Evolutionary conservation across 2,329 filamentous ascomycete species (phyloP).

Genomic region (Hortaea werneckii): DNA sequence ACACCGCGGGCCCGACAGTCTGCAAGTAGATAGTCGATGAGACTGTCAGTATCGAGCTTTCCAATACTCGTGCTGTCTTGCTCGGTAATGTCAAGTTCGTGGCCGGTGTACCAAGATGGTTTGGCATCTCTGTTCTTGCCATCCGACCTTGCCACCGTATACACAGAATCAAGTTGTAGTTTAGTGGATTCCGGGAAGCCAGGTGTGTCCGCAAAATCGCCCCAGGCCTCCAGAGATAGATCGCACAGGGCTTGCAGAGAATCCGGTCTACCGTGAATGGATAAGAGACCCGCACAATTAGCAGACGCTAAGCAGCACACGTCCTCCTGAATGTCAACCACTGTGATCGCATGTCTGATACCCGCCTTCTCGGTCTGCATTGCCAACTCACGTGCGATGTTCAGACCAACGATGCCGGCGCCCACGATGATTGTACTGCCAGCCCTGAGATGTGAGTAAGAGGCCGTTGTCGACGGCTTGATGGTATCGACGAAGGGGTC

Average conservation of each 20-base stretch:
- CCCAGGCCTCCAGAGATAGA: constrained; percentile 7
- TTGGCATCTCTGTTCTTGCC: neutral
- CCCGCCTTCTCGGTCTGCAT: constrained; percentile 1
- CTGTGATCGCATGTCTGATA: constrained; percentile 10
- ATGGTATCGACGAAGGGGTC: neutral
- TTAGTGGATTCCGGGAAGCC: neutral
- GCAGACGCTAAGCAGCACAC: constrained; percentile 10
- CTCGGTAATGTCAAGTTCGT: neutral
- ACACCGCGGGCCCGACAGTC: constrained; percentile 11
- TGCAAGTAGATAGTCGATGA: constrained; percentile 7
- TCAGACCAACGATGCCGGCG: constrained; percentile 16
- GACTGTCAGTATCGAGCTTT: constrained; percentile 6
- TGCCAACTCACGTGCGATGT: constrained; percentile 16
- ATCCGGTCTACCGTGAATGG: constrained; percentile 3
- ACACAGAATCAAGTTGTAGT: neutral
- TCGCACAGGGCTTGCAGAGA: constrained; percentile 2
- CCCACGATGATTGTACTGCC: constrained; percentile 14
- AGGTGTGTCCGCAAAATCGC: constrained; percentile 1
- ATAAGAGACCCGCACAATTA: constrained; percentile 12
- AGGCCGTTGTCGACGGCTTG: neutral
- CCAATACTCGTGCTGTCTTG: constrained; percentile 4
- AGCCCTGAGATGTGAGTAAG: neutral
- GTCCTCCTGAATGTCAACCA: constrained; percentile 13
- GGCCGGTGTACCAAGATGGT: constrained; percentile 7
- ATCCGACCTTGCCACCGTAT: neutral